Evolutionary conservation across 1,139 yeast species (phyloP).

Genomic region (Kodamaea suecica): DNA sequence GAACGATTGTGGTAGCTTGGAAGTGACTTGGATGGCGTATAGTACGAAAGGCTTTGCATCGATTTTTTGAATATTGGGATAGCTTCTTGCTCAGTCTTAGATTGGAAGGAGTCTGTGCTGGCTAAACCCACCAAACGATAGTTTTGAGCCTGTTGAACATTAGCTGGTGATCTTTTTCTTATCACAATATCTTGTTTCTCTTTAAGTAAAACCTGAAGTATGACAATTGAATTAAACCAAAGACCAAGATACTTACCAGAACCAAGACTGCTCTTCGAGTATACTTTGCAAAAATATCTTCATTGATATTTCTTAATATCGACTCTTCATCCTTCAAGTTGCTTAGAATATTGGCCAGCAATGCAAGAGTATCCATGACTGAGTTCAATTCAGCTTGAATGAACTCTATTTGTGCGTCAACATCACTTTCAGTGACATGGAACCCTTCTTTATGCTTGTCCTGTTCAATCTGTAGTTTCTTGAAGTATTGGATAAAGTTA

Average conservation of each 20-base stretch:
- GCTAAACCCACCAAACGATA: too few relatives aligned
- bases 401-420: slow-evolving; percentile 29
- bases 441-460: slow-evolving; percentile 8
- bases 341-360: slow-evolving; percentile 26
- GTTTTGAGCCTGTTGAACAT: too few relatives aligned
- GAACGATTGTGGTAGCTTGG: too few relatives aligned
- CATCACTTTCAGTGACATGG: slow-evolving; percentile 30
- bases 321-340: slow-evolving; percentile 35
- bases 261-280: slow-evolving; percentile 28
- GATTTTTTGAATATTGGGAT: too few relatives aligned
- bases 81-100: too few relatives aligned
- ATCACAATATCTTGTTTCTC: slow-evolving; percentile 23
- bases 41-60: too few relatives aligned
- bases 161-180: background rate
- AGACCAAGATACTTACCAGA: slow-evolving; percentile 24
- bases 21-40: too few relatives aligned
- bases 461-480: slow-evolving; percentile 17
- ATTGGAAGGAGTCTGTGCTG: too few relatives aligned
- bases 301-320: slow-evolving; percentile 39
- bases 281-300: slow-evolving; percentile 35
- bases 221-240: slow-evolving; percentile 31
- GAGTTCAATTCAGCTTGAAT: slow-evolving; percentile 32
- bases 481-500: slow-evolving; percentile 35
- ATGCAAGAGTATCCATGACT: slow-evolving; percentile 28
- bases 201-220: slow-evolving; percentile 31